Evolutionary conservation across 345 rosid genomes (phyloP), one percentile per base, ranked within the genome.

Genomic region (Cardamine chenopodiifolia): DNA sequence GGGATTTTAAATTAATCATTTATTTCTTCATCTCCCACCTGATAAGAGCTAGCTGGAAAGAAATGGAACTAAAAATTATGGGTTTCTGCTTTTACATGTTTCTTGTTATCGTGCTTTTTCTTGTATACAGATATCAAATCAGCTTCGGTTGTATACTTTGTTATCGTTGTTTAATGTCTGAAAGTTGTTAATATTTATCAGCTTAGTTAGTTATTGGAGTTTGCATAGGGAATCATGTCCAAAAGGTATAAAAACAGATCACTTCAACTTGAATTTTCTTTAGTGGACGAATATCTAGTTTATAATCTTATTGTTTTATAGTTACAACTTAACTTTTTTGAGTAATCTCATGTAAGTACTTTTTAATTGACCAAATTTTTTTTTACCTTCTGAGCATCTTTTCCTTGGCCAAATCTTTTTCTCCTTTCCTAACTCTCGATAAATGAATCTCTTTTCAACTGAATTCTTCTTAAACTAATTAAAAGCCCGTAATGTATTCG

Each of bases 11-110:
- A 56, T 8, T 23, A 66, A 48, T 58, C 14, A 26, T 48, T n/a
- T n/a, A n/a, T n/a, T 74, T 73, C 39, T 55, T 58, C 59, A 48
- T 13, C 78, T 58, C 28, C 19, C 72, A 66, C 61, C 73, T 74
- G 67, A 35, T 66, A 25, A 56, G 58, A 34, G 13, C 62, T 55
- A 74, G 59, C 32, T 57, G 66, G 50, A 74, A 66, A 57, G 53
- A 66, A 32, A 66, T 23, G 49, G 52, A 56, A 56, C 71, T 31
- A 45, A 74, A 65, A 29, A n/a, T 42, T 64, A n/a, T n/a, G 65
- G 49, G 14, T 56, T 64, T 65, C 72, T 26, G 72, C 66, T 57
- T 73, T 65, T n/a, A 11, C 32, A 23, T 35, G 28, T 48, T 65
- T 44, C 29, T 64, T 72, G 32, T 5, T 19, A 63, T 8, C 8